phyloP scores from a whole-genome alignment of 129 eudicot species.

The Smallanthus sonchifolius region DNA sequence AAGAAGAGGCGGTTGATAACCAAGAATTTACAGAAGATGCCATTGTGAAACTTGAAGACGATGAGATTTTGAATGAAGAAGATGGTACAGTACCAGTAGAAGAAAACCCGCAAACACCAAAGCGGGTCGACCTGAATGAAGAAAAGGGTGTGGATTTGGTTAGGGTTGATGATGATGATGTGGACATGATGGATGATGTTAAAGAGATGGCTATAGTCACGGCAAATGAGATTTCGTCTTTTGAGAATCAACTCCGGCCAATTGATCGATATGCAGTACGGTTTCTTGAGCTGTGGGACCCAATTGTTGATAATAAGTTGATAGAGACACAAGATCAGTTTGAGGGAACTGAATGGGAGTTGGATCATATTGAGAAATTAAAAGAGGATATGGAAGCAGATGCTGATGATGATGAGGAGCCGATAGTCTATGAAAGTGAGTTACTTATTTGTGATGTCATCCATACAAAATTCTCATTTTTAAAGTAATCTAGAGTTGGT shows the following conservation, averaged over 20 bases:
- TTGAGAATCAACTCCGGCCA: constrained; percentile 87
- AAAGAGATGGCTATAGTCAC: constrained; percentile 91
- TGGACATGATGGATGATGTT: constrained; percentile 93
- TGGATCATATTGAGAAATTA: constrained; percentile 92
- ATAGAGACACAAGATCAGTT: constrained; percentile 46
- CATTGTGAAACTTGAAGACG: constrained; percentile 68
- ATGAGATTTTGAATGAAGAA: constrained; percentile 79
- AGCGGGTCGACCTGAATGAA: constrained; percentile 39
- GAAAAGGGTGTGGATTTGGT: constrained; percentile 43
- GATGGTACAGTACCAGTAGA: constrained; percentile 45
- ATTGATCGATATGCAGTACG: constrained; percentile 93
- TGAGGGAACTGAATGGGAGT: constrained; percentile 94
- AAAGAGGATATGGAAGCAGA: constrained; percentile 99
- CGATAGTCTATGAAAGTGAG: constrained; percentile 94
- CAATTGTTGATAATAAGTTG: constrained; percentile 66
- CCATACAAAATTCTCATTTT: not conserved
- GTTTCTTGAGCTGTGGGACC: constrained; percentile 90
- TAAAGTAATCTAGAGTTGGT: not conserved
- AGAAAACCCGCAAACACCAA: constrained; percentile 28
- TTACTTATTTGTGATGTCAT: not conserved
- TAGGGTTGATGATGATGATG: constrained; percentile 75
- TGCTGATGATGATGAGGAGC: constrained; percentile 93
- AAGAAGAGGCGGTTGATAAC: constrained; percentile 97
- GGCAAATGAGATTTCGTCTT: constrained; percentile 71
- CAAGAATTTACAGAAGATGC: constrained; percentile 95